Percentiles rank a stretch among this genome's conserved stretches.
Conservation (phyloP, 192 early-diverging fungal species). For the Dispira parvispora region DNA sequence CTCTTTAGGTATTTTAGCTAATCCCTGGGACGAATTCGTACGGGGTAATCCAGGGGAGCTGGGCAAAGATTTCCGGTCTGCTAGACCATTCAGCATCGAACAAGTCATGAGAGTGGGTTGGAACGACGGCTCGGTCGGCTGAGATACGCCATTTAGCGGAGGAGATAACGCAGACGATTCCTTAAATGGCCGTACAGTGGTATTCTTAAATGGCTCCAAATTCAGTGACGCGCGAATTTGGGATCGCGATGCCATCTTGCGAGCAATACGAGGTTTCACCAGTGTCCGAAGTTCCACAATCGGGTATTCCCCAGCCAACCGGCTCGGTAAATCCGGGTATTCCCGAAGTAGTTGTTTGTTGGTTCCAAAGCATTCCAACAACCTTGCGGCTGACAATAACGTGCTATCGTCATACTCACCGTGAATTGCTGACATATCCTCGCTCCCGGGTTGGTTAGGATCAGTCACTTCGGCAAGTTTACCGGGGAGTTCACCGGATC, state of each 20-base stretch:
- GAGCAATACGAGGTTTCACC: not conserved
- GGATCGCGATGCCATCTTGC: slow-evolving; percentile 7
- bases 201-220: not conserved
- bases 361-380: not conserved
- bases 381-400: not conserved
- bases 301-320: not conserved
- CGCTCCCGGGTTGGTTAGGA: not conserved
- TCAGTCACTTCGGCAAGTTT: not conserved
- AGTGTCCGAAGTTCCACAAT: not conserved
- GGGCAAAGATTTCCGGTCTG: too few species aligned
- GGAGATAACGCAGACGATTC: too few species aligned
- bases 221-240: slow-evolving; percentile 8
- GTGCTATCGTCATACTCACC: not conserved
- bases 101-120: too few species aligned
- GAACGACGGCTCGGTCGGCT: too few species aligned
- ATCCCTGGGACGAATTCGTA: too few species aligned
- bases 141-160: too few species aligned
- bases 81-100: too few species aligned
- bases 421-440: not conserved
- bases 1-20: not conserved
- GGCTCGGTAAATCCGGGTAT: not conserved
- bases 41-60: too few species aligned
- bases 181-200: too few species aligned
- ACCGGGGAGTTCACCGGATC: too few species aligned
- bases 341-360: slow-evolving; percentile 2